These are phyloP conservation scores for Polyplosphaeria fusca DNA, from an alignment of 495 filamentous ascomycete genomes.

Conservation along the genomic window DNA sequence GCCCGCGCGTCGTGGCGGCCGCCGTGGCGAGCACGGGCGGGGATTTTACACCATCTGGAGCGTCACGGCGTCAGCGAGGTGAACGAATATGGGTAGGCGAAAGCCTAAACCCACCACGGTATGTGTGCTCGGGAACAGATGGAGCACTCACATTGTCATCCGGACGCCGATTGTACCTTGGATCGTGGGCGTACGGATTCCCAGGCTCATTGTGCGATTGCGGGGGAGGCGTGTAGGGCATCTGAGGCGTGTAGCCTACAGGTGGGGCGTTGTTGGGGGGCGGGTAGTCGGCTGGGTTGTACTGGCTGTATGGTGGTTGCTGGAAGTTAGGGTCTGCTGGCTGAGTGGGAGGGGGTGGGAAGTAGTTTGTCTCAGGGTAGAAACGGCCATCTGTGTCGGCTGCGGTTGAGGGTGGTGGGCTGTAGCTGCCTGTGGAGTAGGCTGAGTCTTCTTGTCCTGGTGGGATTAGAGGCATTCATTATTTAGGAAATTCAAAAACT, in stretches of 20 bases:
- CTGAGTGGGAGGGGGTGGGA: slow-evolving; percentile 44
- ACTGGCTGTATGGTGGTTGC: slow-evolving; percentile 34
- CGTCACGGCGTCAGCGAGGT: background rate
- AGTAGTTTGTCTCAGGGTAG: slow-evolving; percentile 43
- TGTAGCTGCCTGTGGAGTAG: slow-evolving; percentile 39
- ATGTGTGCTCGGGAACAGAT: slow-evolving; percentile 21
- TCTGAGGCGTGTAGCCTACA: background rate
- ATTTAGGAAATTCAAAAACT: background rate
- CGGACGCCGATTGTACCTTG: slow-evolving; percentile 28
- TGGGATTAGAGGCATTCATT: background rate
- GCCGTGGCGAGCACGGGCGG: background rate
- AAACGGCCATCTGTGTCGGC: slow-evolving; percentile 38
- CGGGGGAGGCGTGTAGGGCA: slow-evolving; percentile 25
- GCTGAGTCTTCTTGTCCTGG: slow-evolving; percentile 33
- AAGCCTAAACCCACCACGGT: slow-evolving; percentile 29
- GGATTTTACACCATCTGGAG: slow-evolving; percentile 24
- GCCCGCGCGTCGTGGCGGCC: background rate
- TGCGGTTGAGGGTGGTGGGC: slow-evolving; percentile 46
- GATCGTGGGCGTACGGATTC: slow-evolving; percentile 28
- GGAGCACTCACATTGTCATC: slow-evolving; percentile 44
- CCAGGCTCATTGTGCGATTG: slow-evolving; percentile 9
- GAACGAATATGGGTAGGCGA: slow-evolving; percentile 11
- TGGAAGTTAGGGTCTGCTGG: slow-evolving; percentile 20
- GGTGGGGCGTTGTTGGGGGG: slow-evolving; percentile 21
- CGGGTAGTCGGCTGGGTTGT: slow-evolving; percentile 47